Percentiles rank a stretch among this genome's conserved stretches.
Evolutionary conservation across 345 rosid genomes (phyloP).

Genomic region (Dovyalis caffra): DNA sequence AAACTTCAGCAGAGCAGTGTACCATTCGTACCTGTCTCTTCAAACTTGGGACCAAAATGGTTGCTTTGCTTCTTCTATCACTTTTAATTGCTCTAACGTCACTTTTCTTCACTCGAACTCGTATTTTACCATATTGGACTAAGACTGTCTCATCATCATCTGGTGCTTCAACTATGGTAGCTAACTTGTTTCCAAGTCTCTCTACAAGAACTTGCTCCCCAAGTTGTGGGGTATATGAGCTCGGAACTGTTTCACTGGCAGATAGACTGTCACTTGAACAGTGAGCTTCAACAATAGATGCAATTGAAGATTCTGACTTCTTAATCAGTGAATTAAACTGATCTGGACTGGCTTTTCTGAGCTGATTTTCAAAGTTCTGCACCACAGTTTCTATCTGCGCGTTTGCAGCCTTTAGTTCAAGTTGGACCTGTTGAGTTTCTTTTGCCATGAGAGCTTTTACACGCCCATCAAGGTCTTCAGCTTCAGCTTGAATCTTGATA

Average conservation of each 20-base stretch:
- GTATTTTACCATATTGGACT: constrained; percentile 81
- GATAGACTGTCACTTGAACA: constrained; percentile 35
- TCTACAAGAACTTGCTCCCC: constrained; percentile 81
- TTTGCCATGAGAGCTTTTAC: constrained; percentile 52
- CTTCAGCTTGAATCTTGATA: constrained; percentile 67
- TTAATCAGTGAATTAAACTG: constrained; percentile 54
- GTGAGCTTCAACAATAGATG: constrained; percentile 58
- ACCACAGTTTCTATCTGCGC: constrained; percentile 49
- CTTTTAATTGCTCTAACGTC: constrained; percentile 45
- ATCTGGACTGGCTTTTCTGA: constrained; percentile 42
- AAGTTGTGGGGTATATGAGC: constrained; percentile 42
- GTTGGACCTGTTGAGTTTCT: constrained; percentile 55
- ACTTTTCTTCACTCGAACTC: constrained; percentile 64
- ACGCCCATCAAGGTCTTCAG: constrained; percentile 61
- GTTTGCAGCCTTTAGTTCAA: constrained; percentile 55
- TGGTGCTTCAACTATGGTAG: constrained; percentile 67
- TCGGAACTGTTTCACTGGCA: constrained; percentile 32
- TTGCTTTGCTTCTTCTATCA: constrained; percentile 25
- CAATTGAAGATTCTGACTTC: constrained; percentile 60
- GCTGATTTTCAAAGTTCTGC: constrained; percentile 53
- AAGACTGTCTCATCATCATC: constrained; percentile 60
- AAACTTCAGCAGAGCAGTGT: background rate
- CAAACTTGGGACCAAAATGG: constrained; percentile 27
- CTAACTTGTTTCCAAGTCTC: constrained; percentile 69
- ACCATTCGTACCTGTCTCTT: constrained; percentile 51